Base-by-base conservation (phyloP, 2,329 filamentous ascomycete species). In the Aspergillus sp. region DNA sequence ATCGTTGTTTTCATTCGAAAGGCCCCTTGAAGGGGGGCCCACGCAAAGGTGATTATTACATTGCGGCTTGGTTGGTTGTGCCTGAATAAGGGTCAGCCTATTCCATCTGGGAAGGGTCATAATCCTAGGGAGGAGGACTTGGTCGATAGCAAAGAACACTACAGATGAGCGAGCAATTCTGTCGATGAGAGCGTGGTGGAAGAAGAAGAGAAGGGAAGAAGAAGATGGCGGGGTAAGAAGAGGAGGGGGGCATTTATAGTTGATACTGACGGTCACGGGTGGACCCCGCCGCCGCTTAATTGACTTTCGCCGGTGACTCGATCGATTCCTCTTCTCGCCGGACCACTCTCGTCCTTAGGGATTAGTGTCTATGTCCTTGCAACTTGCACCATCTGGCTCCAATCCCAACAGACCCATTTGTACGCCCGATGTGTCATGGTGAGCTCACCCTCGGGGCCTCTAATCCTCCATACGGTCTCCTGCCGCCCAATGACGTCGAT, bases 31-130 rank as follows among this genome's bases (percentile, higher is more conserved):
- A 4, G 2, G 50, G 45, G 50, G 63, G 63, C 29, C 57, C 6
- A 56, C 47, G 56, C 51, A 55, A 29, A 58, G 59, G 58, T 59
- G 59, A 50, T 57, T 52, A 63, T 70, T 71, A 68, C 67, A 70
- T 70, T 68, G 64, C 60, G 58, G 24, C 52, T 32, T 18, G 6
- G 36, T 42, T 32, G 22, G 36, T n/a, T 42, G 36, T 42, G 36
- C 36, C 36, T 42, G 36, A n/a, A 42, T 3, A 42, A 42, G 16
- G 36, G 36, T 42, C 36, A 42, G 36, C 6, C 14, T 42, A 42
- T 42, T 42, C 14, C 14, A 22, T 58, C 61, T 62, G 52, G 55
- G 49, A 20, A 54, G 26, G 49, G 65, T 63, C 56, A 64, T 18
- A 16, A 54, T 12, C 11, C 2, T 46, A 56, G 67, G 55, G 65